These are phyloP conservation scores for Entomortierella parvispora DNA, from an alignment of 192 early-diverging fungal genomes.

Conservation along the genomic window DNA sequence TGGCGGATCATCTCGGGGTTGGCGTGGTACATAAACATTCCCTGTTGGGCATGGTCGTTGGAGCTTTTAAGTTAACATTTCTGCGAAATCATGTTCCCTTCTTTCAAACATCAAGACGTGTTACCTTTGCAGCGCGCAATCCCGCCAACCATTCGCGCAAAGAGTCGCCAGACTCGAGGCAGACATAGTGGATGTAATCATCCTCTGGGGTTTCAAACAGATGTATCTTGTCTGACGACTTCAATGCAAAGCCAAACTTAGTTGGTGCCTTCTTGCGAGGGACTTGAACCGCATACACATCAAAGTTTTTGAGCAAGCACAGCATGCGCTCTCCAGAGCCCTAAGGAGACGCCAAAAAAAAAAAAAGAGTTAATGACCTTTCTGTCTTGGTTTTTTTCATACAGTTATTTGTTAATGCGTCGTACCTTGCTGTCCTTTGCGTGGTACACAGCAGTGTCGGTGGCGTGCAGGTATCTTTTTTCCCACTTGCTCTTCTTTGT, in stretches of 20 bases:
- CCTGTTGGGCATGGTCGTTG: conserved; percentile 25
- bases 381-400: no score
- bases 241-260: conserved; percentile 83
- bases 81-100: no score
- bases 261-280: conserved; percentile 78
- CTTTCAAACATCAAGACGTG: not conserved
- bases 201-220: conserved; percentile 86
- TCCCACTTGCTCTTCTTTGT: conserved; percentile 89
- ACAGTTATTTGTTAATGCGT: conserved; percentile 1
- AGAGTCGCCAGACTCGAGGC: conserved; percentile 70
- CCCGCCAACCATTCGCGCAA: conserved; percentile 80
- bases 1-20: conserved; percentile 45
- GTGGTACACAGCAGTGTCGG: conserved; percentile 73
- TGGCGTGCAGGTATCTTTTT: conserved; percentile 75
- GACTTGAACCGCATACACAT: conserved; percentile 84
- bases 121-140: conserved; percentile 76
- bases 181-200: conserved; percentile 83
- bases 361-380: conserved; percentile 9
- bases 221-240: conserved; percentile 79
- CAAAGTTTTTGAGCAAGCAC: conserved; percentile 75
- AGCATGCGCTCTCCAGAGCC: conserved; percentile 54
- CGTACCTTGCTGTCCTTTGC: conserved; percentile 73
- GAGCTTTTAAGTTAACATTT: no score
- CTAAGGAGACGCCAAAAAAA: conserved; percentile 3
- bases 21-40: conserved; percentile 46